Percentiles rank a stretch among this genome's conserved stretches.
phyloP scores from a whole-genome alignment of 306 rosid genomes.

The Ziziphus jujuba region DNA sequence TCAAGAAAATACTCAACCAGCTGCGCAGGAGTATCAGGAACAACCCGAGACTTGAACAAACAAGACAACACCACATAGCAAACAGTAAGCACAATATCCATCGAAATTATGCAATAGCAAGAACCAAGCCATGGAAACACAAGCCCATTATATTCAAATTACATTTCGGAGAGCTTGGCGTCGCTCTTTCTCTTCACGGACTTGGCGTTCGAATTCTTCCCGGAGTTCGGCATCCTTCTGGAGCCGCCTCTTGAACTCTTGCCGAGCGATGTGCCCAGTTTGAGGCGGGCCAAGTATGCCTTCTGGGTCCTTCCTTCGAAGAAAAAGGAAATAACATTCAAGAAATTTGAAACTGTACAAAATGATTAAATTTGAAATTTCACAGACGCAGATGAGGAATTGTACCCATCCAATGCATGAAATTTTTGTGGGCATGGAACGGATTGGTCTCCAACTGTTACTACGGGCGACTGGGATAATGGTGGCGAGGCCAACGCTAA shows the following conservation, averaged over 20 bases:
- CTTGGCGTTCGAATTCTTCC: conserved; percentile 70
- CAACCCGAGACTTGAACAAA: conserved; percentile 51
- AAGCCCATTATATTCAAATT: conserved; percentile 5
- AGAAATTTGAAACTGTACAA: background rate
- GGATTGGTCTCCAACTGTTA: conserved; percentile 4
- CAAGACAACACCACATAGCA: background rate
- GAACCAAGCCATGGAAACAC: background rate
- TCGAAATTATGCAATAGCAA: background rate
- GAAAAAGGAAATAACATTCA: background rate
- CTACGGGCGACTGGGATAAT: conserved; percentile 25
- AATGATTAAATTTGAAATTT: background rate
- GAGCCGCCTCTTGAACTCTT: conserved; percentile 60
- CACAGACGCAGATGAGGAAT: conserved; percentile 6
- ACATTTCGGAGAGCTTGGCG: conserved; percentile 71
- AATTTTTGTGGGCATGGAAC: conserved; percentile 34
- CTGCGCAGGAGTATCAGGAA: conserved; percentile 57
- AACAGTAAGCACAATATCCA: background rate
- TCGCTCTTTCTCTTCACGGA: conserved; percentile 74
- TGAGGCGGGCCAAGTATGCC: conserved; percentile 65
- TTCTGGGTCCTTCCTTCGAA: conserved; percentile 75
- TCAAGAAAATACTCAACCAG: conserved; percentile 80
- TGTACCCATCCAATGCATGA: conserved; percentile 69
- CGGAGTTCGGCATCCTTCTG: conserved; percentile 81
- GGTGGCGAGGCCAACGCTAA: conserved; percentile 58
- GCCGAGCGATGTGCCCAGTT: conserved; percentile 72